Percentiles rank a stretch among this genome's conserved stretches.
phyloP scores from a whole-genome alignment of 2,329 filamentous ascomycete species.

The Purpureocillium takamizusanense region DNA sequence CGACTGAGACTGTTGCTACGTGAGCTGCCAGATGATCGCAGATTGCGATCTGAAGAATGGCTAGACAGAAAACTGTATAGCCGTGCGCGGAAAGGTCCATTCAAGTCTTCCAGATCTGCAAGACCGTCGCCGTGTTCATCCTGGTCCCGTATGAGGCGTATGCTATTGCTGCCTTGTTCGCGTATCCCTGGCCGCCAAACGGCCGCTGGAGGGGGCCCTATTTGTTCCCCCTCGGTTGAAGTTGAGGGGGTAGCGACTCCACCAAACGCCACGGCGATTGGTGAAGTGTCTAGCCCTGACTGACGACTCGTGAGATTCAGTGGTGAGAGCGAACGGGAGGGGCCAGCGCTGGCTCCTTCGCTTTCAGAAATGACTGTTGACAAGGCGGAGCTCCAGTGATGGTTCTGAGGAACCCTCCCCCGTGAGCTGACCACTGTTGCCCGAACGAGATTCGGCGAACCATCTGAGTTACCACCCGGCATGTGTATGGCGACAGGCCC shows the following conservation, averaged over 20 bases:
- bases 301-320: slow-evolving; percentile 4
- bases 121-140: slow-evolving; percentile 58
- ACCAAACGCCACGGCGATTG: too few relatives aligned
- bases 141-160: slow-evolving; percentile 43
- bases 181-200: slow-evolving; percentile 11
- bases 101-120: slow-evolving; percentile 47
- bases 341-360: slow-evolving; percentile 41
- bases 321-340: slow-evolving; percentile 38
- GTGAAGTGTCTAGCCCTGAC: too few relatives aligned
- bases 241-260: too few relatives aligned
- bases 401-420: slow-evolving; percentile 19
- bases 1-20: slow-evolving; percentile 35
- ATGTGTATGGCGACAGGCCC: slow-evolving; percentile 16
- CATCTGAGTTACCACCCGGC: background rate
- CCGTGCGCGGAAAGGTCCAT: slow-evolving; percentile 43
- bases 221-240: background rate
- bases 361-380: slow-evolving; percentile 57
- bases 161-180: slow-evolving; percentile 23
- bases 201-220: background rate
- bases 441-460: too few relatives aligned
- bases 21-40: slow-evolving; percentile 43
- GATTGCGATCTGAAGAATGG: slow-evolving; percentile 39
- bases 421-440: too few relatives aligned
- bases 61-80: slow-evolving; percentile 42
- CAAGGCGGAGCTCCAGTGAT: slow-evolving; percentile 56